Evolutionary conservation across 2,329 filamentous ascomycete genomes (phyloP).

Genomic region (Volutella citrinella): DNA sequence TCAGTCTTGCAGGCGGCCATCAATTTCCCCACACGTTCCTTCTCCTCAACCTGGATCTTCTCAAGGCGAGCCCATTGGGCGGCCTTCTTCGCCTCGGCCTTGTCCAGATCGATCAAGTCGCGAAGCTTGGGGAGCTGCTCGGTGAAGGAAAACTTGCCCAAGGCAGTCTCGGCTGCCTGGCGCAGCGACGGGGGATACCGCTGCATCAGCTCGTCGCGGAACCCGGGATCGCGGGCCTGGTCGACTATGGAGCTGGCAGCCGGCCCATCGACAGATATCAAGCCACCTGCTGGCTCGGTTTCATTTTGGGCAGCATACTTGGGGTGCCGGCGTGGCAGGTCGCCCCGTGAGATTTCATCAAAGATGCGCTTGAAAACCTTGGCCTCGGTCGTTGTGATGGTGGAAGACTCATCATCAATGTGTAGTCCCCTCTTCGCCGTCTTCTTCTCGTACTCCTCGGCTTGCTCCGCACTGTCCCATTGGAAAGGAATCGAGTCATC

Average conservation of each 20-base stretch:
- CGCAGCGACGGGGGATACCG: constrained; percentile 39
- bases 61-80: constrained; percentile 36
- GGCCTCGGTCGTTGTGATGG: constrained; percentile 53
- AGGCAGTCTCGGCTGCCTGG: constrained; percentile 35
- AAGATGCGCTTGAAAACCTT: constrained; percentile 59
- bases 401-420: too few relatives aligned
- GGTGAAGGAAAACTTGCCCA: constrained; percentile 36
- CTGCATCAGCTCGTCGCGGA: constrained; percentile 34
- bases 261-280: neutral
- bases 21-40: constrained; percentile 47
- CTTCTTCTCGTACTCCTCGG: constrained; percentile 13
- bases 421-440: too few relatives aligned
- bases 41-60: constrained; percentile 42
- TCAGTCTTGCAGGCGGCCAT: constrained; percentile 59
- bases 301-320: constrained; percentile 2
- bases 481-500: constrained; percentile 53
- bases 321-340: too few relatives aligned
- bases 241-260: constrained; percentile 31
- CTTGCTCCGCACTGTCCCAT: constrained; percentile 41
- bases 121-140: constrained; percentile 22
- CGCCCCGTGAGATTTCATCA: constrained; percentile 40
- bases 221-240: constrained; percentile 28
- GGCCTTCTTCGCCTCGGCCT: constrained; percentile 29
- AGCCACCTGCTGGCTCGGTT: constrained; percentile 1
- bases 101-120: constrained; percentile 28